Evolutionary conservation across 257 asterid species (phyloP).

Genomic region (Solanum lycopersicoides): DNA sequence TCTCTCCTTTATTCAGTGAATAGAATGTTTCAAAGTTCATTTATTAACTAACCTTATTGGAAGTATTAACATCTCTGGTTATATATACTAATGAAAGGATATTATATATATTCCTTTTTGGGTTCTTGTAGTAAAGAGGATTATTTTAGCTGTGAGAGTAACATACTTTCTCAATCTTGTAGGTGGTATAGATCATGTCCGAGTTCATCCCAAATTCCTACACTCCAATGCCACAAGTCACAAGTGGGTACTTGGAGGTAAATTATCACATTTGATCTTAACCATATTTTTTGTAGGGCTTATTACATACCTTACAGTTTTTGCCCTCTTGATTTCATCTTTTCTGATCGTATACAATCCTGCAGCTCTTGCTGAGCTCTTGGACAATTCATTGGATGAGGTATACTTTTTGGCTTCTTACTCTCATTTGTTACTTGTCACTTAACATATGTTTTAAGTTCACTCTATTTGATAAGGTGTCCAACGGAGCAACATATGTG

Average conservation of each 20-base stretch:
- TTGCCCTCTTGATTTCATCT: slow-evolving; percentile 3
- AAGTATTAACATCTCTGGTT: neutral
- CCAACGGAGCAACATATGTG: slow-evolving; percentile 82
- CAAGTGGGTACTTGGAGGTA: slow-evolving; percentile 99
- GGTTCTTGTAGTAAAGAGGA: neutral
- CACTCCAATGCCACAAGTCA: slow-evolving; percentile 99
- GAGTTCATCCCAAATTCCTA: slow-evolving; percentile 88
- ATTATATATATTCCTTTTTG: neutral
- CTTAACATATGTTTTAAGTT: neutral
- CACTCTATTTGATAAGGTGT: slow-evolving; percentile 31
- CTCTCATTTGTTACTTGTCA: neutral
- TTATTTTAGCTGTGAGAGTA: neutral
- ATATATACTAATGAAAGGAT: neutral
- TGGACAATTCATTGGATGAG: slow-evolving; percentile 93
- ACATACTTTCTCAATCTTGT: slow-evolving; percentile 4
- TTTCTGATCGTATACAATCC: slow-evolving; percentile 4
- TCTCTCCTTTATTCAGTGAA: neutral
- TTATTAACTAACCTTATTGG: neutral
- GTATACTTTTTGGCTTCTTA: slow-evolving; percentile 19
- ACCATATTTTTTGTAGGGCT: neutral
- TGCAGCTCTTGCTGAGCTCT: slow-evolving; percentile 95
- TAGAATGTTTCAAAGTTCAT: neutral
- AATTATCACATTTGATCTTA: neutral
- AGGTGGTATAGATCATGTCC: slow-evolving; percentile 95
- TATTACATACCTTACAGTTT: neutral